A percentile compares a stretch with the other conserved stretches of the same genome.
phyloP scores from a whole-genome alignment of 345 rosid genomes.

The Toxicodendron radicans region DNA sequence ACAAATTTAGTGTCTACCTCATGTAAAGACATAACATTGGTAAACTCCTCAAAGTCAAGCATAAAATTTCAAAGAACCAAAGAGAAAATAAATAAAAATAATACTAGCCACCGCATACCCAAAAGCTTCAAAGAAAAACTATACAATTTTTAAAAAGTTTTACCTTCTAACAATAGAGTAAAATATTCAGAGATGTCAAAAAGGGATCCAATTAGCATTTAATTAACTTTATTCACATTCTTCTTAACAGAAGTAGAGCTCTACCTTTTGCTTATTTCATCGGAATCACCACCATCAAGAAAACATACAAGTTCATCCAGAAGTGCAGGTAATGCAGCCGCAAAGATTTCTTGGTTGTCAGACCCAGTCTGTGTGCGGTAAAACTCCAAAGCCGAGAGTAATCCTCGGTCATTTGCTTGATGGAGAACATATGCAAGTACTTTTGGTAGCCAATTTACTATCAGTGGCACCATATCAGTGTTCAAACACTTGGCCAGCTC shows the following conservation, averaged over 20 bases:
- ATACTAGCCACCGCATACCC: neutral
- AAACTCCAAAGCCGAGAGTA: conserved; percentile 74
- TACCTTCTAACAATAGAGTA: neutral
- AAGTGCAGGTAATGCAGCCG: conserved; percentile 94
- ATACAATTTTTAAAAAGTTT: neutral
- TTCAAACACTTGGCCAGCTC: conserved; percentile 76
- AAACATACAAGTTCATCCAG: conserved; percentile 93
- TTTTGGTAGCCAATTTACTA: conserved; percentile 87
- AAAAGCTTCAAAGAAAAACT: conserved; percentile 1
- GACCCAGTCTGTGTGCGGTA: conserved; percentile 82
- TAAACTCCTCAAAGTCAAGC: neutral
- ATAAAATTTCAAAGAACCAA: neutral
- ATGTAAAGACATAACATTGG: neutral
- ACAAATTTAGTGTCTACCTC: neutral
- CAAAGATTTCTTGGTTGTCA: conserved; percentile 80
- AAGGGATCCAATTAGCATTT: neutral
- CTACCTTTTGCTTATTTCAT: conserved; percentile 77
- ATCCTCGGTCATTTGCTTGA: conserved; percentile 57
- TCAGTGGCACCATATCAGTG: conserved; percentile 66
- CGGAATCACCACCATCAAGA: conserved; percentile 64
- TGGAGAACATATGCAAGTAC: conserved; percentile 93
- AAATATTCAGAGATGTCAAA: neutral
- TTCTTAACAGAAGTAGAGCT: conserved; percentile 1
- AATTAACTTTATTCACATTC: conserved; percentile 2
- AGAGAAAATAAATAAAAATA: neutral